phyloP scores from a whole-genome alignment of 371 early-diverging fungal species.

The Batrachochytrium dendrobatidis region DNA sequence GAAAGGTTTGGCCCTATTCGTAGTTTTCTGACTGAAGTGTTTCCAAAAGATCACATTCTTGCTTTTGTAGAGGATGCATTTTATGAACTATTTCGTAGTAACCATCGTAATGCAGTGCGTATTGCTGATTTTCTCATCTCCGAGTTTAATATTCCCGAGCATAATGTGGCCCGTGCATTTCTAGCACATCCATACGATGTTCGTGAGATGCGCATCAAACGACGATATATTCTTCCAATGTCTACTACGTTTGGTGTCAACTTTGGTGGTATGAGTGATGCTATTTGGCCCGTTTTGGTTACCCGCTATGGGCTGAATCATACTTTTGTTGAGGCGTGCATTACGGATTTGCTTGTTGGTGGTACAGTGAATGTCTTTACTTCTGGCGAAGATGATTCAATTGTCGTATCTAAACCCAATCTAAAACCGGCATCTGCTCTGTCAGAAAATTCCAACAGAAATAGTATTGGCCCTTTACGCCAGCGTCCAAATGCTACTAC shows the following conservation, averaged over 20 bases:
- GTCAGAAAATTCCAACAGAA: too few species aligned
- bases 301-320: neutral
- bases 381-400: neutral
- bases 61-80: neutral
- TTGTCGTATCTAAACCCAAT: neutral
- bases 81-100: neutral
- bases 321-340: neutral
- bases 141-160: neutral
- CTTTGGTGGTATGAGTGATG: slow-evolving; percentile 2
- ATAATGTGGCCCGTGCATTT: neutral
- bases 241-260: slow-evolving; percentile 3
- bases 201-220: slow-evolving; percentile 1
- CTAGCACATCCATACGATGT: slow-evolving; percentile 1
- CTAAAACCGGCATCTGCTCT: too few species aligned
- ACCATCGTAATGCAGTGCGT: neutral
- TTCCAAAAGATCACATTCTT: neutral
- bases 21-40: neutral
- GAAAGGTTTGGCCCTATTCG: neutral
- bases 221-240: neutral
- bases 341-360: slow-evolving; percentile 1
- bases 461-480: too few species aligned
- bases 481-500: neutral
- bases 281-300: neutral
- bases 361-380: neutral
- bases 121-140: neutral